These are phyloP conservation scores for Aspergillus novofumigatus DNA, from an alignment of 2,329 filamentous ascomycete genomes.

Conservation along the genomic window DNA sequence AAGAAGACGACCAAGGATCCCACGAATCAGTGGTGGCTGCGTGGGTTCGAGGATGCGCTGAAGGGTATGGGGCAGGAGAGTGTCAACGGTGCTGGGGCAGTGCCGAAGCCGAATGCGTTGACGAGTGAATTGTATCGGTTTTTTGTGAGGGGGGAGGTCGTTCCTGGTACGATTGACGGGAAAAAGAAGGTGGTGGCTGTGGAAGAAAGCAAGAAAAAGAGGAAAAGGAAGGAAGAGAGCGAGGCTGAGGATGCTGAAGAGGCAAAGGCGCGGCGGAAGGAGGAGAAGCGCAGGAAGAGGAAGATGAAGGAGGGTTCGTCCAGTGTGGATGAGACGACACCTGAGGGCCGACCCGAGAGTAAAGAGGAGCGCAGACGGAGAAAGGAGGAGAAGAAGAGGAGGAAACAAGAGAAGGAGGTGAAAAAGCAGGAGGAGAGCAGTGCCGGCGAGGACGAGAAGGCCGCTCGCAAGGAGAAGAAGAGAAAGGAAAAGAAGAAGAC, in stretches of 20 bases:
- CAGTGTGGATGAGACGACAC: constrained; percentile 7
- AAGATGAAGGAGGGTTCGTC: constrained; percentile 18
- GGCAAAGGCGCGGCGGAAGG: constrained; percentile 20
- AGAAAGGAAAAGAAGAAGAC: constrained; percentile 18
- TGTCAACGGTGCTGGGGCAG: constrained; percentile 54
- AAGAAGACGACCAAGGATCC: constrained; percentile 62
- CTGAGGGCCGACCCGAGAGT: constrained; percentile 12
- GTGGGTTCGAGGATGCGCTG: constrained; percentile 86
- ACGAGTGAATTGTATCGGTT: constrained; percentile 65
- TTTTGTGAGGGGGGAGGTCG: constrained; percentile 76
- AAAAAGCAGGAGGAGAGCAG: constrained; percentile 23
- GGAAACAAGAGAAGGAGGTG: constrained; percentile 16
- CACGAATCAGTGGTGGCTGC: constrained; percentile 92
- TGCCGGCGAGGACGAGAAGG: constrained; percentile 22
- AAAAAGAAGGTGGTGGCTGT: constrained; percentile 8
- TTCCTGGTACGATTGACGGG: constrained; percentile 62
- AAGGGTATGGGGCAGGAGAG: constrained; percentile 65
- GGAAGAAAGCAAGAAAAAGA: constrained; percentile 7
- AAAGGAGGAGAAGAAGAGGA: constrained; percentile 14
- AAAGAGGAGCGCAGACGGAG: constrained; percentile 6
- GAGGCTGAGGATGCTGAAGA: constrained; percentile 31
- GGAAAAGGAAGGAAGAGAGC: constrained; percentile 24
- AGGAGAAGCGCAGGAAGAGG: constrained; percentile 34
- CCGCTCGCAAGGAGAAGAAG: constrained; percentile 19
- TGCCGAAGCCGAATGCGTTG: constrained; percentile 42